A percentile compares a stretch with the other conserved stretches of the same genome.
phyloP scores from a whole-genome alignment of 371 early-diverging fungal genomes.

The Mucor irregularis region DNA sequence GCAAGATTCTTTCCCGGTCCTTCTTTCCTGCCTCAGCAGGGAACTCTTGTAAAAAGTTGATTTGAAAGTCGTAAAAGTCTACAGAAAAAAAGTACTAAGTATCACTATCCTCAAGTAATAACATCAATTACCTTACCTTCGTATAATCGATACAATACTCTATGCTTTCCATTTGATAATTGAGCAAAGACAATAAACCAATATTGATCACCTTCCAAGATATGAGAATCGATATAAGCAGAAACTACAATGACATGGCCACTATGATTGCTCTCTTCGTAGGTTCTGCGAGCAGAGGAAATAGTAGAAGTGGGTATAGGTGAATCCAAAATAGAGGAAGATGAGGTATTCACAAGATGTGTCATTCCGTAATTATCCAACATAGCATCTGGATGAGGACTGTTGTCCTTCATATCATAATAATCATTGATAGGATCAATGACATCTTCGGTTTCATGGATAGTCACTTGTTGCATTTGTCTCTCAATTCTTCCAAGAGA shows the following conservation, averaged over 20 bases:
- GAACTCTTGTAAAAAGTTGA: slow-evolving; percentile 72
- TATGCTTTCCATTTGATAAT: slow-evolving; percentile 49
- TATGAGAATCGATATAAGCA: slow-evolving; percentile 46
- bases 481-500: slow-evolving; percentile 44
- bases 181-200: slow-evolving; percentile 72
- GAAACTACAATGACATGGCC: slow-evolving; percentile 27
- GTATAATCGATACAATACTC: slow-evolving; percentile 69
- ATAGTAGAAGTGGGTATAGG: slow-evolving; percentile 12
- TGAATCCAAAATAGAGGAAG: slow-evolving; percentile 1
- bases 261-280: not conserved
- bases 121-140: slow-evolving; percentile 37
- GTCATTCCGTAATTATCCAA: slow-evolving; percentile 24
- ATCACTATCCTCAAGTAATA: not conserved
- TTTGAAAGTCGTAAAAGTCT: slow-evolving; percentile 83
- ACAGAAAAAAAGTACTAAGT: not conserved
- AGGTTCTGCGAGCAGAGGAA: not conserved
- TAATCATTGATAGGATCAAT: slow-evolving; percentile 14
- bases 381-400: slow-evolving; percentile 2
- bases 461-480: slow-evolving; percentile 23
- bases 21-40: slow-evolving; percentile 74
- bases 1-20: slow-evolving; percentile 65
- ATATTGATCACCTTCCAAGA: slow-evolving; percentile 61
- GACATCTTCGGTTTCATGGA: slow-evolving; percentile 14
- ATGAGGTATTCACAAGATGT: slow-evolving; percentile 15
- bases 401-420: slow-evolving; percentile 16